A percentile compares a stretch with the other conserved stretches of the same genome.
Evolutionary conservation across 371 early-diverging fungal genomes (phyloP).

Genomic region (Lichtheimia hyalospora): DNA sequence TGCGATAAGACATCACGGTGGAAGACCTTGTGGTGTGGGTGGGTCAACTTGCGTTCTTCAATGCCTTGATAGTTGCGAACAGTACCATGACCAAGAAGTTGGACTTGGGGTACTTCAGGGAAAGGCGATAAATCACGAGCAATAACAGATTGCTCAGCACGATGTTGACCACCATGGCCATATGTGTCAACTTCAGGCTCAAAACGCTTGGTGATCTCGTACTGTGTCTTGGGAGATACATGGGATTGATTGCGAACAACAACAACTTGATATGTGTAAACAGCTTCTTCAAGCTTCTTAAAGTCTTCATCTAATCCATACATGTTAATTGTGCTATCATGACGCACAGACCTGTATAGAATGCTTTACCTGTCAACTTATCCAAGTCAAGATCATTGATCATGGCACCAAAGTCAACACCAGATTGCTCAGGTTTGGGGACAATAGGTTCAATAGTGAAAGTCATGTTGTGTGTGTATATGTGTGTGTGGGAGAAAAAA

Average conservation of each 20-base stretch:
- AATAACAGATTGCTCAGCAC: slow-evolving; percentile 40
- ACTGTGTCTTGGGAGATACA: slow-evolving; percentile 41
- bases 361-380: slow-evolving; percentile 32
- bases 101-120: slow-evolving; percentile 44
- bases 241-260: slow-evolving; percentile 44
- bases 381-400: slow-evolving; percentile 43
- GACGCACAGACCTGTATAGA: too few relatives aligned
- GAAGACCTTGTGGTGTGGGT: slow-evolving; percentile 42
- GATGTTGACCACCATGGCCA: slow-evolving; percentile 47
- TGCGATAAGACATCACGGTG: slow-evolving; percentile 34
- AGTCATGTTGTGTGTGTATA: slow-evolving; percentile 20
- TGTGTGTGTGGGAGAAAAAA: too few relatives aligned
- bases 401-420: slow-evolving; percentile 50
- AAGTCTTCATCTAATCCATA: slow-evolving; percentile 36
- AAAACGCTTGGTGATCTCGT: slow-evolving; percentile 40
- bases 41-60: slow-evolving; percentile 38
- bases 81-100: slow-evolving; percentile 43
- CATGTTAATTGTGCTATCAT: too few relatives aligned
- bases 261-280: slow-evolving; percentile 47
- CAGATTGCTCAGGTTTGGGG: slow-evolving; percentile 34
- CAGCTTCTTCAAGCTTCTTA: slow-evolving; percentile 41
- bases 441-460: slow-evolving; percentile 43
- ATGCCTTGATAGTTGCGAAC: slow-evolving; percentile 46
- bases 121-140: slow-evolving; percentile 48
- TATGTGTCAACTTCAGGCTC: slow-evolving; percentile 48